Percentiles rank a stretch among this genome's conserved stretches.
Evolutionary conservation across 441 rosid species (phyloP).

Genomic region (Arabidopsis lyrata): DNA sequence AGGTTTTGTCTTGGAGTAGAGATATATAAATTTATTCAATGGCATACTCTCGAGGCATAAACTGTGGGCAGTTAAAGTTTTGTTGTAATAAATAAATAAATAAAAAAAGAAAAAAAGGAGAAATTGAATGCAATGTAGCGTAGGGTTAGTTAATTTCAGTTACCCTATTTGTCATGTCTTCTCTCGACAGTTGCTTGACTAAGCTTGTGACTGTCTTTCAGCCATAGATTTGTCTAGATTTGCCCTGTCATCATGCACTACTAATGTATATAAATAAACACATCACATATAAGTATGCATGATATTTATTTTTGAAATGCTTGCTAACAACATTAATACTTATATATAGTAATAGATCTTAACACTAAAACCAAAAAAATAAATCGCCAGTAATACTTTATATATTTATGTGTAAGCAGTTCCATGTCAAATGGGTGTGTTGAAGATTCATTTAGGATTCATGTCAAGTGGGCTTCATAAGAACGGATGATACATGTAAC

Average conservation of each 20-base stretch:
- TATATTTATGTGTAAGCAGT: background rate
- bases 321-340: background rate
- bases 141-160: constrained; percentile 46
- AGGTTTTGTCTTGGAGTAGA: constrained; percentile 24
- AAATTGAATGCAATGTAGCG: constrained; percentile 23
- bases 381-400: background rate
- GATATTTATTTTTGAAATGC: background rate
- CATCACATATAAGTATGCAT: background rate
- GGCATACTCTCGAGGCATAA: constrained; percentile 36
- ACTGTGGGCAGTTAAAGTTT: constrained; percentile 37
- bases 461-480: constrained; percentile 23
- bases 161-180: constrained; percentile 43
- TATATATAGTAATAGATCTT: background rate
- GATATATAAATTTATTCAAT: constrained; percentile 12
- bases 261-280: background rate
- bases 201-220: constrained; percentile 28
- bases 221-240: constrained; percentile 20
- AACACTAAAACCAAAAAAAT: background rate
- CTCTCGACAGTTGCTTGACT: constrained; percentile 45
- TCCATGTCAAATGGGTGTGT: background rate
- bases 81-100: constrained; percentile 29
- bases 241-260: constrained; percentile 34
- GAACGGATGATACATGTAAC: background rate
- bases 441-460: constrained; percentile 15
- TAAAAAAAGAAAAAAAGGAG: constrained; percentile 10